Evolutionary conservation across 2,329 filamentous ascomycete genomes (phyloP).

Genomic region (Paramyrothecium sp.): DNA sequence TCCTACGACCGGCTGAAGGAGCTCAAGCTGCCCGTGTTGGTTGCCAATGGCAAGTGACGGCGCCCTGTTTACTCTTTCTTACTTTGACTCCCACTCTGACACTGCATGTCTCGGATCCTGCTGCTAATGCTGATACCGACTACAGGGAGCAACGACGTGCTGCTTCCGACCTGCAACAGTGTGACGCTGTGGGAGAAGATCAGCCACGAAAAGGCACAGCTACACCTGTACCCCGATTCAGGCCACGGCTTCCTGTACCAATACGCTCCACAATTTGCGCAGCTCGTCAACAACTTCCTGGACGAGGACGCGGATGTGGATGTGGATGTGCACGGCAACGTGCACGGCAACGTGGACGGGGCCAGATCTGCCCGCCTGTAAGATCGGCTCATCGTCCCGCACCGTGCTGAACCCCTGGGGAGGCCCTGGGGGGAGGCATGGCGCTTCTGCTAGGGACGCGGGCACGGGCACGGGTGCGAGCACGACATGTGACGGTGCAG

Average conservation of each 20-base stretch:
- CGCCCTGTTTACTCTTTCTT: too few species aligned
- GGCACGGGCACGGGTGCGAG: too few species aligned
- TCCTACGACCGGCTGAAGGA: slow-evolving; percentile 30
- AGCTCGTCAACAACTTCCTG: slow-evolving; percentile 30
- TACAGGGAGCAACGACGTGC: slow-evolving; percentile 29
- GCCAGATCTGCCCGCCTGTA: background rate
- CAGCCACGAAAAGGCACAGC: slow-evolving; percentile 23
- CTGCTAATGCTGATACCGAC: slow-evolving; percentile 2
- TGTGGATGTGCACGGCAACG: too few species aligned
- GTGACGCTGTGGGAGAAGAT: slow-evolving; percentile 34
- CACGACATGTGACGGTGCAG: too few species aligned
- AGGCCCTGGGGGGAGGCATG: too few species aligned
- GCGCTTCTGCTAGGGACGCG: too few species aligned
- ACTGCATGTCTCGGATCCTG: background rate
- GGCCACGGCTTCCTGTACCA: slow-evolving; percentile 35
- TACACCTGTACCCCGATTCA: slow-evolving; percentile 32
- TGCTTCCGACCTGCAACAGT: slow-evolving; percentile 35
- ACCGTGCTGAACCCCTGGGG: background rate
- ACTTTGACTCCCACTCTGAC: background rate
- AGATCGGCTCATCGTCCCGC: background rate
- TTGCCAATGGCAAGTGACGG: slow-evolving; percentile 38
- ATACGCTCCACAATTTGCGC: slow-evolving; percentile 28
- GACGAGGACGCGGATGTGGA: slow-evolving; percentile 3
- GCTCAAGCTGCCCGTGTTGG: slow-evolving; percentile 32
- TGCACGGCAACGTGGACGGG: slow-evolving; percentile 3